Conservation (phyloP, 2,329 filamentous ascomycete genomes). For the Penicillium sp. region DNA sequence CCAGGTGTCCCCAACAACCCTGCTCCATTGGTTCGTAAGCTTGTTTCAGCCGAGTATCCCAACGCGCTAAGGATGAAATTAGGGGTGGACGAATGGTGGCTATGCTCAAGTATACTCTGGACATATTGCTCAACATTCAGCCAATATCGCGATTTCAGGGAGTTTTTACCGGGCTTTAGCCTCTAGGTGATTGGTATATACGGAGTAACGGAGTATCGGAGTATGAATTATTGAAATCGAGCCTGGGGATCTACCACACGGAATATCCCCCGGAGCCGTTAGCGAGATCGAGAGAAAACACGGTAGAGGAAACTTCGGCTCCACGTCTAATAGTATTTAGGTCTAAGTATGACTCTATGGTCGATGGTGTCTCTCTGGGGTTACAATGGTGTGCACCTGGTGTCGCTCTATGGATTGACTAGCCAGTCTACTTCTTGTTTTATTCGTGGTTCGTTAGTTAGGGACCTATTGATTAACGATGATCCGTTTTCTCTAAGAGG, state of each 20-base stretch:
- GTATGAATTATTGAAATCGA: conserved; percentile 21
- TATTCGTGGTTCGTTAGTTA: conserved; percentile 10
- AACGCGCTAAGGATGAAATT: not conserved
- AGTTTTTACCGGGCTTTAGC: not conserved
- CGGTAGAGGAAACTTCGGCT: conserved; percentile 12
- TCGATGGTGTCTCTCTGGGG: not conserved
- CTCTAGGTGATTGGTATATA: too few species aligned
- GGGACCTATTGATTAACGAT: conserved; percentile 9
- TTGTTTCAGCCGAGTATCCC: conserved; percentile 21
- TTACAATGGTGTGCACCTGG: not conserved
- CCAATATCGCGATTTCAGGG: conserved; percentile 1
- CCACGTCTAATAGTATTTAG: not conserved
- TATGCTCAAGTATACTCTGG: not conserved
- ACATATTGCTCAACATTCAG: not conserved
- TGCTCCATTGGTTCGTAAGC: conserved; percentile 7
- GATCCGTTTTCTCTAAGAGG: conserved; percentile 3
- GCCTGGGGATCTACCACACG: conserved; percentile 23
- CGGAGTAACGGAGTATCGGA: not conserved
- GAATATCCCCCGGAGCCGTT: conserved; percentile 20
- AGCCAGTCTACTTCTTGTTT: not conserved
- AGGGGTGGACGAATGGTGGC: not conserved
- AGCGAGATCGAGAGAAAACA: conserved; percentile 20
- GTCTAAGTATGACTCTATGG: not conserved
- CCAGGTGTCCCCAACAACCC: conserved; percentile 4
- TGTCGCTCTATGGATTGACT: not conserved